Conservation (phyloP, 441 rosid genomes). For the Monsonia emarginata region DNA sequence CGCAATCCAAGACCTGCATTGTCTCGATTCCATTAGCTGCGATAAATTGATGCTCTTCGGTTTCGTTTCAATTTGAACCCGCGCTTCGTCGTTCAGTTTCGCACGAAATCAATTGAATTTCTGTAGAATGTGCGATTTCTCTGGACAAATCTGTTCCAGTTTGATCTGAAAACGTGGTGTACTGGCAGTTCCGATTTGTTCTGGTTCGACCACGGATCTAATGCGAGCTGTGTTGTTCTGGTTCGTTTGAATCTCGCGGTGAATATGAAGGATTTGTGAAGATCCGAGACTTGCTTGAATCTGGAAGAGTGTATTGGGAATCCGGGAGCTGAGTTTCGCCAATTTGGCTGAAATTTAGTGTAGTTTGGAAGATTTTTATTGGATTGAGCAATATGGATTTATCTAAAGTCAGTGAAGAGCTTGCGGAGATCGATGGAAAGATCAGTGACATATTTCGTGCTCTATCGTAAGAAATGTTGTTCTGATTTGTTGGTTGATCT, state of each 20-base stretch:
- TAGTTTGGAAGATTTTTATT: background rate
- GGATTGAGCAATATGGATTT: slow-evolving; percentile 39
- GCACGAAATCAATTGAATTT: background rate
- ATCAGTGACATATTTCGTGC: slow-evolving; percentile 76
- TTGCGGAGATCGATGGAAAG: slow-evolving; percentile 73
- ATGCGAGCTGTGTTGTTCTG: background rate
- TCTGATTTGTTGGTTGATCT: too few species aligned
- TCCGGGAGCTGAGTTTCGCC: background rate
- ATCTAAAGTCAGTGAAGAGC: slow-evolving; percentile 63
- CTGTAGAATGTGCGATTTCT: background rate
- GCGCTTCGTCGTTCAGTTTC: background rate
- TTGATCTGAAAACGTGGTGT: too few species aligned
- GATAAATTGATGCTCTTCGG: background rate
- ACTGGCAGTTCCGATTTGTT: too few species aligned
- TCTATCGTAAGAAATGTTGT: slow-evolving; percentile 63
- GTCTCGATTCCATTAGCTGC: background rate
- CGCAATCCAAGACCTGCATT: slow-evolving; percentile 9
- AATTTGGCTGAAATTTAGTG: background rate
- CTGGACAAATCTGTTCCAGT: too few species aligned
- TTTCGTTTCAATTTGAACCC: background rate
- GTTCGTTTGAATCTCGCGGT: background rate
- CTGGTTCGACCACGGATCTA: background rate
- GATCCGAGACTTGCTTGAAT: background rate
- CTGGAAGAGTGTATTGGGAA: background rate
- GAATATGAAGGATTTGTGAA: background rate